Evolutionary conservation across 352 stramenopile genomes (phyloP).

Genomic region (Stephanocyclus meneghinianus): DNA sequence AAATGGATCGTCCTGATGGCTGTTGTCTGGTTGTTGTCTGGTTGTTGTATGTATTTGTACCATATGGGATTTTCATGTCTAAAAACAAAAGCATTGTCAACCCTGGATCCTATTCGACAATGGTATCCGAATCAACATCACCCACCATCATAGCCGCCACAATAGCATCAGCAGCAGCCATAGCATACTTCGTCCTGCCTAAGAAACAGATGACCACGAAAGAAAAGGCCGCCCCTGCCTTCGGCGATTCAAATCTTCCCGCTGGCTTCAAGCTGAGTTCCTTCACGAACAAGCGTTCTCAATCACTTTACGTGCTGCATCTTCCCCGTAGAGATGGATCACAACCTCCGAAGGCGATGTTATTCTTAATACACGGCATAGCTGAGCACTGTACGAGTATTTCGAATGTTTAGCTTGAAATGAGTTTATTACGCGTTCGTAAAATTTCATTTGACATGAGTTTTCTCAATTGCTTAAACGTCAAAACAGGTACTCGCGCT

Average conservation of each 20-base stretch:
- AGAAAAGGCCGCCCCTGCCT: slow-evolving; percentile 10
- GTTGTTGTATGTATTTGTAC: too few species aligned
- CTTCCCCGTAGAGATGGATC: slow-evolving; percentile 28
- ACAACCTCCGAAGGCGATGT: slow-evolving; percentile 35
- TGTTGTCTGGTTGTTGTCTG: too few species aligned
- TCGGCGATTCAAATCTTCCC: slow-evolving; percentile 16
- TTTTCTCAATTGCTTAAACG: not conserved
- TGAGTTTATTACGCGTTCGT: not conserved
- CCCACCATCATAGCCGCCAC: not conserved
- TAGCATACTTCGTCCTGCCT: slow-evolving; percentile 1
- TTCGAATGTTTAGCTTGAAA: not conserved
- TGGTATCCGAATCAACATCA: slow-evolving; percentile 7
- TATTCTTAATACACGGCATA: slow-evolving; percentile 54
- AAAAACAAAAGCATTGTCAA: too few species aligned
- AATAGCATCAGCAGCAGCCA: slow-evolving; percentile 1
- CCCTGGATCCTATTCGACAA: not conserved
- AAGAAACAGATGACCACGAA: slow-evolving; percentile 17
- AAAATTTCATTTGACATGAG: not conserved
- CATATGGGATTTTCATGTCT: too few species aligned
- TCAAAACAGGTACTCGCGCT: slow-evolving; percentile 6
- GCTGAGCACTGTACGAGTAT: slow-evolving; percentile 44
- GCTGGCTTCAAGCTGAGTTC: slow-evolving; percentile 12
- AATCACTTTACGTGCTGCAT: slow-evolving; percentile 45
- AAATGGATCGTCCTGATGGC: too few species aligned
- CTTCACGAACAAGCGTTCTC: slow-evolving; percentile 37